A percentile compares a stretch with the other conserved stretches of the same genome.
Conservation (phyloP, 768 basidiomycete species). For the Polyporus arcularius region DNA sequence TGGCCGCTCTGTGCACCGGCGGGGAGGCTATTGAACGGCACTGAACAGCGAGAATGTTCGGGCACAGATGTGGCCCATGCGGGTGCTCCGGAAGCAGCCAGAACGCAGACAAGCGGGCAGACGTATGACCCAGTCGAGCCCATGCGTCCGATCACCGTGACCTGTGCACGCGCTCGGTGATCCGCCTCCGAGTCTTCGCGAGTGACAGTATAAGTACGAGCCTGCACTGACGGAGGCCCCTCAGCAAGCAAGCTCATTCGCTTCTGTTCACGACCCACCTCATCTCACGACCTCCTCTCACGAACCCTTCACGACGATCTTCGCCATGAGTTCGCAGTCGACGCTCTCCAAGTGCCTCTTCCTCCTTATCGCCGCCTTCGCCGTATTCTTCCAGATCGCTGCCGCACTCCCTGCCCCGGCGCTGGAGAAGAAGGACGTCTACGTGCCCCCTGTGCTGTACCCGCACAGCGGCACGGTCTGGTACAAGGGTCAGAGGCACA, state of each 20-base stretch:
- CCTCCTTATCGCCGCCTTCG: constrained; percentile 5
- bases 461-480: constrained; percentile 18
- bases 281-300: neutral
- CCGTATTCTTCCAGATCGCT: neutral
- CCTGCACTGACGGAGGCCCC: neutral
- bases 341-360: neutral
- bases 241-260: neutral
- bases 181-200: neutral
- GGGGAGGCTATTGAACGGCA: too few relatives aligned
- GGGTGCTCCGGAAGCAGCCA: too few relatives aligned
- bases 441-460: constrained; percentile 10
- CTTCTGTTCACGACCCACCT: neutral
- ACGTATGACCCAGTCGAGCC: too few relatives aligned
- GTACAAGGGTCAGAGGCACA: constrained; percentile 16
- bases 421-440: constrained; percentile 13
- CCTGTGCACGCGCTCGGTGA: too few relatives aligned
- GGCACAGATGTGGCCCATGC: too few relatives aligned
- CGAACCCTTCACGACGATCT: neutral
- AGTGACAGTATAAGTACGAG: neutral
- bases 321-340: neutral
- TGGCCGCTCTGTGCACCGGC: too few relatives aligned
- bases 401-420: neutral
- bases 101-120: too few relatives aligned
- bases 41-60: too few relatives aligned
- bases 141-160: too few relatives aligned